Evolutionary conservation across 495 filamentous ascomycete genomes (phyloP), one percentile per base, ranked within the genome.

Genomic region (Cladorrhinum samala): DNA sequence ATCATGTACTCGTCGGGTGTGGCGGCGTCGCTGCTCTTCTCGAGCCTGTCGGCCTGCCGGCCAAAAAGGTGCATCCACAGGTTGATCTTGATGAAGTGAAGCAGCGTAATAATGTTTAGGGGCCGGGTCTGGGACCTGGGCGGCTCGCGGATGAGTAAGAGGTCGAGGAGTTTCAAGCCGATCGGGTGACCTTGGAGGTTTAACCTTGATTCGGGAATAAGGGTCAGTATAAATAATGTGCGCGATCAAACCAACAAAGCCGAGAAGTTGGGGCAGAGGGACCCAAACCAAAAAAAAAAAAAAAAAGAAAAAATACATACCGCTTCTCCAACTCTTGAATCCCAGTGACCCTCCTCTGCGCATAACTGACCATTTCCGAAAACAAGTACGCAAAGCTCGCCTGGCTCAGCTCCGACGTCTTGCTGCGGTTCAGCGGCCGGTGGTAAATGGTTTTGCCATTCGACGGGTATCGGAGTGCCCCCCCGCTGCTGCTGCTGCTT

Each of bases 401-500:
- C 50, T 93, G 86, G 68, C 89, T 94, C 54, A 93, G 79, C 74
- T 97, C 91, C 23, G 87, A 77, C 56, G 85, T 88, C 63, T 86
- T 86, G 63, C 82, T 88, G 49, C 93, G 86, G 68, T 95, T 95
- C 43, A 97, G 76, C 55, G 95, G 88, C 50, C 94, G 82, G 78
- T 97, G 89, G 72, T 97, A 99, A 71, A 99, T 96, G 46, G 91
- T 96, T 71, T 96, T 96, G 71, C 88, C 88, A 65, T 86, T 93
- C 21, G 88, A 87, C n/a, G 93, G 91, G 60, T 95, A 89, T 54
- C 91, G 87, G 46, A 98, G 86, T n/a, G 87, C 89, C 2, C 52
- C 23, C 41, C 51, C 43, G 37, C 38, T 44, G 30, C 49, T 60
- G 52, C 51, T 54, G 51, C 46, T 57, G 2, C 49, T 54, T 2